Conservation (phyloP, 495 filamentous ascomycete genomes). For the Pyrenula aspistea region DNA sequence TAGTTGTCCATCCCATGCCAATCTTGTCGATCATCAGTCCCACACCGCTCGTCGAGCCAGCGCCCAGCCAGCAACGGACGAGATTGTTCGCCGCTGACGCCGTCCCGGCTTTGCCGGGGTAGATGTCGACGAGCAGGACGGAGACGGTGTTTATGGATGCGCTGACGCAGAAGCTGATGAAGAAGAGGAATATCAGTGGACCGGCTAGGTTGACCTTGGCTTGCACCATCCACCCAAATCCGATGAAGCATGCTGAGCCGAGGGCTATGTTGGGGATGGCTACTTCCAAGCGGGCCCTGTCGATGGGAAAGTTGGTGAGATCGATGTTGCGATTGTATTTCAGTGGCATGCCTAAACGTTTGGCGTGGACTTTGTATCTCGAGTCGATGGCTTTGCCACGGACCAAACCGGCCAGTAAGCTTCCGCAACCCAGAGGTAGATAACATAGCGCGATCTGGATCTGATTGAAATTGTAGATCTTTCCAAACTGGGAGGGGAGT, state of each 20-base stretch:
- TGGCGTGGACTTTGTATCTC: slow-evolving; percentile 27
- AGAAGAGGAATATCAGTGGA: slow-evolving; percentile 42
- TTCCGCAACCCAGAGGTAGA: slow-evolving; percentile 30
- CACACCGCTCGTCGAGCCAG: slow-evolving; percentile 45
- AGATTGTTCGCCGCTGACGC: slow-evolving; percentile 63
- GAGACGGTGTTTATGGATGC: slow-evolving; percentile 34
- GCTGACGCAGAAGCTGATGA: slow-evolving; percentile 39
- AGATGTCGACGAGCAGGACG: slow-evolving; percentile 49
- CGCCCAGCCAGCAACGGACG: slow-evolving; percentile 52
- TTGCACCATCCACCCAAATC: slow-evolving; percentile 48
- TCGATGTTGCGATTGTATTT: slow-evolving; percentile 28
- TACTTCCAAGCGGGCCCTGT: slow-evolving; percentile 28
- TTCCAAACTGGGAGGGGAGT: slow-evolving; percentile 19
- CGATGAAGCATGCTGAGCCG: slow-evolving; percentile 27
- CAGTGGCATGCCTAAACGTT: slow-evolving; percentile 18
- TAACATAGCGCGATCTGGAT: slow-evolving; percentile 35
- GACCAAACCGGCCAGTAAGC: slow-evolving; percentile 19
- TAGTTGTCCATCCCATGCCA: slow-evolving; percentile 40
- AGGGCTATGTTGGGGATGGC: slow-evolving; percentile 26
- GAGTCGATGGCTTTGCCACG: slow-evolving; percentile 27
- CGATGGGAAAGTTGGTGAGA: slow-evolving; percentile 27
- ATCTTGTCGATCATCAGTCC: slow-evolving; percentile 47
- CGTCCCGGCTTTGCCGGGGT: slow-evolving; percentile 44
- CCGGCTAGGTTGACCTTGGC: slow-evolving; percentile 29
- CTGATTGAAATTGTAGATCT: slow-evolving; percentile 25